Evolutionary conservation across 331 rosid genomes (phyloP).

Genomic region (Rosa hybrid): DNA sequence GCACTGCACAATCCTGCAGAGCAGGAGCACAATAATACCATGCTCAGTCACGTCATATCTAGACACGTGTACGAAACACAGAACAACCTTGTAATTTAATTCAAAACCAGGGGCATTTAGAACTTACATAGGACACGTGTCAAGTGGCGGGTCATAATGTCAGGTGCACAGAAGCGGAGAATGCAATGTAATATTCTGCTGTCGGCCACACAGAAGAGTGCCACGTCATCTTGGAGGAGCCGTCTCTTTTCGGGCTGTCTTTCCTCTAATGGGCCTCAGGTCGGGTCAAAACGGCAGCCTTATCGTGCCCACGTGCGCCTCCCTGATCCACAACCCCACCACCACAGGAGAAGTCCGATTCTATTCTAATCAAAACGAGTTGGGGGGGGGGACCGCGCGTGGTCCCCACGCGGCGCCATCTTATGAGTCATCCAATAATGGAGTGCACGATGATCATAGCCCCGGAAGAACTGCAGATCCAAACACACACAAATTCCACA

Average conservation of each 20-base stretch:
- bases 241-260: not conserved
- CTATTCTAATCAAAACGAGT: constrained; percentile 35
- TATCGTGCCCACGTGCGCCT: constrained; percentile 77
- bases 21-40: not conserved
- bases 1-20: not conserved
- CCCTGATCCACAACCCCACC: constrained; percentile 68
- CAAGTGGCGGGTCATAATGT: not conserved
- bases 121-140: rapidly evolving
- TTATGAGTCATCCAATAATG: constrained; percentile 4
- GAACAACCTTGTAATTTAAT: not conserved
- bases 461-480: not conserved
- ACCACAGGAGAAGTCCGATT: constrained; percentile 27
- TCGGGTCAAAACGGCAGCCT: constrained; percentile 54
- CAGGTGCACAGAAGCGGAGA: constrained; percentile 18
- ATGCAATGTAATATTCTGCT: constrained; percentile 19
- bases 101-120: not conserved
- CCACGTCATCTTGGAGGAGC: not conserved
- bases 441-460: not conserved
- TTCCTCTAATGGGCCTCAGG: not conserved
- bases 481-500: not conserved
- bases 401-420: constrained; percentile 10
- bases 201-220: constrained; percentile 36
- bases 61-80: not conserved
- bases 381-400: not conserved
- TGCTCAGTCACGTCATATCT: not conserved